Conservation (phyloP, 2,329 filamentous ascomycete species). For the Incumbomyces lentus region DNA sequence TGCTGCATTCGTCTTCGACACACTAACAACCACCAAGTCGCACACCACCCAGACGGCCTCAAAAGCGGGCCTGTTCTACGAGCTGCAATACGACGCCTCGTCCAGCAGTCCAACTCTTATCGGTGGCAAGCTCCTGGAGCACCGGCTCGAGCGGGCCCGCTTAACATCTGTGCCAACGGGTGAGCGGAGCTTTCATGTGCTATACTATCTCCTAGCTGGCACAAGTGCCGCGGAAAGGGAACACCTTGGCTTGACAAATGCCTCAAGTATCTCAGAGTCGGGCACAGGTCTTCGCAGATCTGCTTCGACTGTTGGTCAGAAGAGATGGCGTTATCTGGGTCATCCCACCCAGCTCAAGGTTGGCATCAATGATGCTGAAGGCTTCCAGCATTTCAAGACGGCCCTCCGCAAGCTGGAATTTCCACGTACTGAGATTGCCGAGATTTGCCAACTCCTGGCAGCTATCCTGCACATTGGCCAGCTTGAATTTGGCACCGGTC, state of each 20-base stretch:
- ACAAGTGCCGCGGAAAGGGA: conserved; percentile 83
- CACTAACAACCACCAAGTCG: conserved; percentile 92
- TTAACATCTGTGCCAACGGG: conserved; percentile 88
- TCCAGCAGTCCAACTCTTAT: conserved; percentile 78
- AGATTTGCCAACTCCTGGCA: conserved; percentile 90
- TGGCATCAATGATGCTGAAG: conserved; percentile 89
- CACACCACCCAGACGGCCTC: conserved; percentile 91
- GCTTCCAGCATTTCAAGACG: conserved; percentile 96
- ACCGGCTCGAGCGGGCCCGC: conserved; percentile 81
- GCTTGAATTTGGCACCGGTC: conserved; percentile 78
- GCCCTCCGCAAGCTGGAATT: conserved; percentile 91
- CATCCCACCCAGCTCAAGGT: conserved; percentile 96
- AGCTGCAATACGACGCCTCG: conserved; percentile 90
- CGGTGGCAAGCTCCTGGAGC: conserved; percentile 88
- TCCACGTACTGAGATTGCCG: conserved; percentile 82
- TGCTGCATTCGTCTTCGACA: conserved; percentile 90
- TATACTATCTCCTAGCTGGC: conserved; percentile 90
- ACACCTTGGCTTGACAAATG: conserved; percentile 60
- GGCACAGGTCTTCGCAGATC: conserved; percentile 40
- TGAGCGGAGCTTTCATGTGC: conserved; percentile 90
- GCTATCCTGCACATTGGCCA: conserved; percentile 95
- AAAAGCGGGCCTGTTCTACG: conserved; percentile 89
- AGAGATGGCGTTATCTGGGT: conserved; percentile 90
- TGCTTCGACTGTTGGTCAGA: conserved; percentile 49
- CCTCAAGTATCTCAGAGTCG: conserved; percentile 29